These are phyloP conservation scores for Backusella westeae DNA, from an alignment of 192 early-diverging fungal genomes.

Conservation along the genomic window DNA sequence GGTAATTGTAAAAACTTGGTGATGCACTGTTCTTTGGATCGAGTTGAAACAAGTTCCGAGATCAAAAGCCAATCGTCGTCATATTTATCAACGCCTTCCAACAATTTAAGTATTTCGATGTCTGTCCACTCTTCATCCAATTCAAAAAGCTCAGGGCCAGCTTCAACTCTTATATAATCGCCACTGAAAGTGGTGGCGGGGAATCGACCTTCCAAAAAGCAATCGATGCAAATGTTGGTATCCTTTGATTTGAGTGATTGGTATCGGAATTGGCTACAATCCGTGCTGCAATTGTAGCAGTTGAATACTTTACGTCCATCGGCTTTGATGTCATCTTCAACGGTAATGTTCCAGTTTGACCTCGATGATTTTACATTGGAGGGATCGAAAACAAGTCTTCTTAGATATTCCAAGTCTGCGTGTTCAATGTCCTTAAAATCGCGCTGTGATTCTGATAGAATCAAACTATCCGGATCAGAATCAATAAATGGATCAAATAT, in stretches of 20 bases:
- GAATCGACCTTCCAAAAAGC: slow-evolving; percentile 93
- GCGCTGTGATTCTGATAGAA: slow-evolving; percentile 57
- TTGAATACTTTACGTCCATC: slow-evolving; percentile 48
- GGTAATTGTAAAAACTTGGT: slow-evolving; percentile 86
- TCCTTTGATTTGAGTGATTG: slow-evolving; percentile 72
- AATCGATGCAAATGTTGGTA: slow-evolving; percentile 81
- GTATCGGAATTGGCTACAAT: slow-evolving; percentile 79
- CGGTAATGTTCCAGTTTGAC: slow-evolving; percentile 15
- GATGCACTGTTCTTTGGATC: slow-evolving; percentile 89
- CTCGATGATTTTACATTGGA: slow-evolving; percentile 42
- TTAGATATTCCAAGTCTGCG: slow-evolving; percentile 20
- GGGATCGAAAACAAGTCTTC: slow-evolving; percentile 37
- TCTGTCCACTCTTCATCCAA: slow-evolving; percentile 79
- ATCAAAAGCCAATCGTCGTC: slow-evolving; percentile 94
- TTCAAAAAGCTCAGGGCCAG: slow-evolving; percentile 41
- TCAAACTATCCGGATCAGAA: slow-evolving; percentile 83
- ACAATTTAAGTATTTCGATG: slow-evolving; percentile 79
- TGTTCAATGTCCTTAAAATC: slow-evolving; percentile 12
- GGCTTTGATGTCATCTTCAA: slow-evolving; percentile 41
- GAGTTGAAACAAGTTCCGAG: slow-evolving; percentile 88
- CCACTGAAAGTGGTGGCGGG: slow-evolving; percentile 75
- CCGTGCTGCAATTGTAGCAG: slow-evolving; percentile 84
- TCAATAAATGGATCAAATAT: slow-evolving; percentile 90
- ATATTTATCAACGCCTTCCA: slow-evolving; percentile 93
- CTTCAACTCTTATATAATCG: slow-evolving; percentile 85